Percentiles rank a stretch among this genome's conserved stretches.
Conservation (phyloP, 441 rosid genomes). For the Pelargonium australe region DNA sequence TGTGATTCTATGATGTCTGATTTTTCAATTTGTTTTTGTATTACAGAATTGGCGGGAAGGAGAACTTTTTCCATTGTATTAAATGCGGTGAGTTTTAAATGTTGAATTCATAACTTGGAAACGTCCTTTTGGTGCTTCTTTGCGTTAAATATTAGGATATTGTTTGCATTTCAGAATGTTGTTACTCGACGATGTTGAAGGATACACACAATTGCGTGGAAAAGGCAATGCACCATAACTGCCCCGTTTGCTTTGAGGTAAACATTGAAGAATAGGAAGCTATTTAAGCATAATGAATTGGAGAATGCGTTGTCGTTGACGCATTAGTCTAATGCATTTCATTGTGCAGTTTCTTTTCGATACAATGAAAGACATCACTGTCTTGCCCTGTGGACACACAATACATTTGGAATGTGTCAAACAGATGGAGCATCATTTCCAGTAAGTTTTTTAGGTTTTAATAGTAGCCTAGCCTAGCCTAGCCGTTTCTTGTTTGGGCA, state of each 20-base stretch:
- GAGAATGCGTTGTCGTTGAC: background rate
- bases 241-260: slow-evolving; percentile 95
- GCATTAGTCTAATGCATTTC: background rate
- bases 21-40: background rate
- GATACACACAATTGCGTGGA: slow-evolving; percentile 62
- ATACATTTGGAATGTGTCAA: slow-evolving; percentile 54
- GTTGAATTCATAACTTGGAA: background rate
- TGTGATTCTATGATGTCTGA: background rate
- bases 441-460: slow-evolving; percentile 25
- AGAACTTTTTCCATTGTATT: slow-evolving; percentile 48
- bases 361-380: slow-evolving; percentile 55
- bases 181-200: slow-evolving; percentile 56
- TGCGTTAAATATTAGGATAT: background rate
- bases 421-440: slow-evolving; percentile 57
- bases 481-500: background rate
- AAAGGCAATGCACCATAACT: slow-evolving; percentile 81
- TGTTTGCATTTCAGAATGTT: slow-evolving; percentile 39
- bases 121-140: background rate
- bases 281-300: background rate
- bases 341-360: slow-evolving; percentile 62
- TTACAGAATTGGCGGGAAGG: slow-evolving; percentile 45
- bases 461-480: too few relatives aligned
- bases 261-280: background rate
- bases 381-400: slow-evolving; percentile 65
- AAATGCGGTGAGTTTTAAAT: slow-evolving; percentile 36